Evolutionary conservation across 345 rosid species (phyloP), one percentile per base, ranked within the genome.

Genomic region (Eutrema japonicum): DNA sequence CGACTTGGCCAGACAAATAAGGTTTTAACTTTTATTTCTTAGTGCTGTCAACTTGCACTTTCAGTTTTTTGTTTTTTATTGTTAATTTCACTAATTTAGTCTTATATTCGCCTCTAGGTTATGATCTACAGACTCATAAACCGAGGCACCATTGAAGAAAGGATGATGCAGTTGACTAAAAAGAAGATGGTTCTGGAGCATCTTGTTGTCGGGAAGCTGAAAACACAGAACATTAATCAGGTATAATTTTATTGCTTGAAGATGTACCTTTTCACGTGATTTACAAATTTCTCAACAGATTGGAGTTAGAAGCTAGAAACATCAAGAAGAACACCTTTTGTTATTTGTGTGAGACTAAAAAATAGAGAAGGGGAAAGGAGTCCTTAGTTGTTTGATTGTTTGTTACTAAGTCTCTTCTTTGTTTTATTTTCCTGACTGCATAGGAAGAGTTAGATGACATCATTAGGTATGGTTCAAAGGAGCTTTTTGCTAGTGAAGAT

Each of bases 161-260:
- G 98, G 70, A 96, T 96, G 98, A 90, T 96, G 98, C 91, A 96
- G 49, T 77, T 96, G 95, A 96, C 99, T 29, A 96, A 90, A 83
- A 96, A 96, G 87, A 96, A 96, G 83, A 96, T 96, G 99, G 92
- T 96, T 82, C 80, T 96, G 51, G 99, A 96, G 86, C 99, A 96
- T 87, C 95, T 96, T 58, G 99, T 96, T 77, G 99, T 96, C 36
- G 99, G 99, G 75, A 89, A 90, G 89, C 82, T 96, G 60, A 96
- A 96, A 82, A 84, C 96, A 43, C 99, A 96, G 76, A 96, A 89
- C 80, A 86, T 96, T 77, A 96, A 96, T 71, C 99, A 96, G 97
- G 99, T 90, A 80, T 10, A 48, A 6, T 70, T 64, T 67, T 67
- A 29, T 72, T 73, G 54, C 33, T 38, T 22, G 38, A 36, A 30